Percentiles rank a stretch among this genome's conserved stretches.
Conservation (phyloP, 2,329 filamentous ascomycete species). For the Penicillium occitanis region DNA sequence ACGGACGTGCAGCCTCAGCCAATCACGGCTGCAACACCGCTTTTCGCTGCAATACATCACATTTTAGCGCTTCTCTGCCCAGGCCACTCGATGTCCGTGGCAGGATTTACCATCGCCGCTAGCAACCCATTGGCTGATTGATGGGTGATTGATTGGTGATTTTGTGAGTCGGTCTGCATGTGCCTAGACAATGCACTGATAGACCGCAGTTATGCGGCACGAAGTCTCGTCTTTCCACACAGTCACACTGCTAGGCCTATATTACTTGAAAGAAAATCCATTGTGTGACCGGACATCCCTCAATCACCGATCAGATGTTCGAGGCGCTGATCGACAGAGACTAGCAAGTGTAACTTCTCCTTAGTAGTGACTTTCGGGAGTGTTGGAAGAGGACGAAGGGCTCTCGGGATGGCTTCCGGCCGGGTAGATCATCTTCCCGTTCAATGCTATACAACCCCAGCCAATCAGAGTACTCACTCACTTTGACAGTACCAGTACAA, state of each 20-base stretch:
- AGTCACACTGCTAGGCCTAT: not conserved
- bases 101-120: conserved; percentile 10
- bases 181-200: conserved; percentile 3
- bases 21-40: conserved; percentile 19
- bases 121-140: not conserved
- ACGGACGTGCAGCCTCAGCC: conserved; percentile 19
- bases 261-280: not conserved
- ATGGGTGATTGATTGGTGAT: not conserved
- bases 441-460: not conserved
- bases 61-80: conserved; percentile 15
- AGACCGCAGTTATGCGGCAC: not conserved
- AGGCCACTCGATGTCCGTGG: conserved; percentile 4
- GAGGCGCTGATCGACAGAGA: not conserved
- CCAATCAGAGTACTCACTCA: not conserved
- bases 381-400: not conserved
- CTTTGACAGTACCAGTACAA: not conserved
- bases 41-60: conserved; percentile 23
- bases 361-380: not conserved
- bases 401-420: conserved; percentile 1
- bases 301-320: not conserved
- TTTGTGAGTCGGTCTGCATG: conserved; percentile 3
- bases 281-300: not conserved
- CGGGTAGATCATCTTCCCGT: conserved; percentile 4
- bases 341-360: not conserved
- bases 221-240: not conserved